Conservation (phyloP, 1,284 basidiomycete genomes). For the Mycena citricolor region DNA sequence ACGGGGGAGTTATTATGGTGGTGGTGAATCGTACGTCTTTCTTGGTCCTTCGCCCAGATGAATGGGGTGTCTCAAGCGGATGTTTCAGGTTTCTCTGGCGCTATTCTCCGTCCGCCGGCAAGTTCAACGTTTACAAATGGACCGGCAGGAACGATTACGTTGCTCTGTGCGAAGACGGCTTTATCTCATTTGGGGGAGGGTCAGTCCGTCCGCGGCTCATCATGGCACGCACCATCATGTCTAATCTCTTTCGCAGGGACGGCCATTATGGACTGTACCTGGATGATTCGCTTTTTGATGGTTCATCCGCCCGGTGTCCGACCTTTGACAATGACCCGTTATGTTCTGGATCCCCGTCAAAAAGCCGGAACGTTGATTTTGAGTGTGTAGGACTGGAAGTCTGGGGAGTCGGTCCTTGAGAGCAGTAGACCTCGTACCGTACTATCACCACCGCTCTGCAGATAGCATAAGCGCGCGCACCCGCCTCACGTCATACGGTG, state of each 20-base stretch:
- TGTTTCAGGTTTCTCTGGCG: constrained; percentile 75
- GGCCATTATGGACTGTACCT: constrained; percentile 89
- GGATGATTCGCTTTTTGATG: constrained; percentile 80
- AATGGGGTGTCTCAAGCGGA: constrained; percentile 2
- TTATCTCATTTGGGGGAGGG: constrained; percentile 91
- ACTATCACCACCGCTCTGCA: no score
- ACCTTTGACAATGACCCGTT: constrained; percentile 89
- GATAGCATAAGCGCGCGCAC: no score
- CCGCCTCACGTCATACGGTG: no score
- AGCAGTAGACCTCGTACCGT: no score
- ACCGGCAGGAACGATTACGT: constrained; percentile 92
- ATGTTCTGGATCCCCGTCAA: constrained; percentile 50
- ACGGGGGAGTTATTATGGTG: constrained; percentile 74
- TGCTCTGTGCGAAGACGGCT: constrained; percentile 77
- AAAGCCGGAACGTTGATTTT: constrained; percentile 52
- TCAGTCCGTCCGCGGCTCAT: constrained; percentile 43
- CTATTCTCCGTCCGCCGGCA: constrained; percentile 33
- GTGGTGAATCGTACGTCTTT: constrained; percentile 76
- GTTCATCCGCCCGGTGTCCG: constrained; percentile 81
- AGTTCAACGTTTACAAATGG: constrained; percentile 75
- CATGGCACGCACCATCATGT: constrained; percentile 7
- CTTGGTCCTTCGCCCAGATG: neutral
- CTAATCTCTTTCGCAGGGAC: constrained; percentile 48
- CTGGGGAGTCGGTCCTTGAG: constrained; percentile 63
- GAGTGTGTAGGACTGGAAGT: constrained; percentile 87